These are phyloP conservation scores for Podospora pseudocomata DNA, from an alignment of 495 filamentous ascomycete species.

Conservation along the genomic window DNA sequence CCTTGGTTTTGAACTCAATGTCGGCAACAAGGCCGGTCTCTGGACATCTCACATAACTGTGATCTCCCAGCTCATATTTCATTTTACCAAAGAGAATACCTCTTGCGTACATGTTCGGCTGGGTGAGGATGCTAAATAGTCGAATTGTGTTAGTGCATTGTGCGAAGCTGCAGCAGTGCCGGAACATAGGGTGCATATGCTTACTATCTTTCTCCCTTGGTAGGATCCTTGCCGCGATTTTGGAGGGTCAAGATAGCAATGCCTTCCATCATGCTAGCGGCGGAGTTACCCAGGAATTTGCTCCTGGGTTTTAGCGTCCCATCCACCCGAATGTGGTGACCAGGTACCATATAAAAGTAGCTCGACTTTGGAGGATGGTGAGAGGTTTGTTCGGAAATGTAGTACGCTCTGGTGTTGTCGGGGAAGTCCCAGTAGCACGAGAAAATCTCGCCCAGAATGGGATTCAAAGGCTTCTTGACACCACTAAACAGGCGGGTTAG, in stretches of 20 bases:
- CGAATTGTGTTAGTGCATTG: slow-evolving; percentile 8
- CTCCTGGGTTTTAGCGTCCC: slow-evolving; percentile 95
- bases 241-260: slow-evolving; percentile 80
- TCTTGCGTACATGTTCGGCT: slow-evolving; percentile 98
- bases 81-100: slow-evolving; percentile 98
- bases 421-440: slow-evolving; percentile 95
- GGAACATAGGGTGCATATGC: slow-evolving; percentile 33
- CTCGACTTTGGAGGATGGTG: slow-evolving; percentile 98
- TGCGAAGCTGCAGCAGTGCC: background rate
- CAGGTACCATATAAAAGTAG: slow-evolving; percentile 98
- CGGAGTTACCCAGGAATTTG: slow-evolving; percentile 92
- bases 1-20: slow-evolving; percentile 98
- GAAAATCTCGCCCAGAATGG: slow-evolving; percentile 91
- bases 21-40: slow-evolving; percentile 84
- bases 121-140: slow-evolving; percentile 68
- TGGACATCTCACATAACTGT: slow-evolving; percentile 89
- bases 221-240: slow-evolving; percentile 64
- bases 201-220: slow-evolving; percentile 82
- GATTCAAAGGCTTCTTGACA: slow-evolving; percentile 98
- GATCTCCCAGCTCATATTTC: slow-evolving; percentile 98
- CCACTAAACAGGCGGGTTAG: slow-evolving; percentile 55
- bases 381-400: slow-evolving; percentile 89
- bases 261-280: slow-evolving; percentile 97
- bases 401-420: slow-evolving; percentile 83
- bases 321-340: slow-evolving; percentile 92